Conservation (phyloP, 768 basidiomycete genomes). For the Boletus sensibilis region DNA sequence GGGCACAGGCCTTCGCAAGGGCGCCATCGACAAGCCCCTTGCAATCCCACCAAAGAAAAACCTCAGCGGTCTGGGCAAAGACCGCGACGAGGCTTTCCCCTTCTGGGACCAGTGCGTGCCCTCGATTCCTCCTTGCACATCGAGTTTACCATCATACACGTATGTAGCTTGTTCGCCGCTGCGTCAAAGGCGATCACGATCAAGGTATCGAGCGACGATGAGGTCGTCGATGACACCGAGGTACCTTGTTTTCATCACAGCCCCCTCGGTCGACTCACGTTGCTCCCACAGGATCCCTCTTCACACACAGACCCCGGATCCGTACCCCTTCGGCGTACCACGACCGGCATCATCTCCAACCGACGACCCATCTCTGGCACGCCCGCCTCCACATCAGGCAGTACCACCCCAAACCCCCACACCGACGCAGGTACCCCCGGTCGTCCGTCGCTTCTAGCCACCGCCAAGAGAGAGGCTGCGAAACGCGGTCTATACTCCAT, state of each 20-base stretch:
- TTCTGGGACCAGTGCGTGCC: conserved; percentile 95
- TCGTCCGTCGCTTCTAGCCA: conserved; percentile 52
- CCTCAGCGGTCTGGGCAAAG: conserved; percentile 84
- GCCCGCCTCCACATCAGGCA: conserved; percentile 46
- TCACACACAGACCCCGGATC: conserved; percentile 12
- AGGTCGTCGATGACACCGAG: conserved; percentile 37
- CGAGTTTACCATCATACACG: not conserved
- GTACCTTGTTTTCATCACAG: conserved; percentile 1
- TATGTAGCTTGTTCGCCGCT: conserved; percentile 66
- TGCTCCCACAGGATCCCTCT: conserved; percentile 12
- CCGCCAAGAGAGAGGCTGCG: conserved; percentile 79
- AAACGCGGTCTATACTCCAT: conserved; percentile 70
- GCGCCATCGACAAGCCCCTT: conserved; percentile 74
- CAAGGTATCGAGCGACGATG: conserved; percentile 54
- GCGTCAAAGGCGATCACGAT: conserved; percentile 83
- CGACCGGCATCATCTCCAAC: conserved; percentile 75
- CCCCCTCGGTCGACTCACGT: not conserved
- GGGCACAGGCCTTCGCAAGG: conserved; percentile 81
- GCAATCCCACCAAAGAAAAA: conserved; percentile 82
- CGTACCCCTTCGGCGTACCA: conserved; percentile 52
- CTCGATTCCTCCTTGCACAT: not conserved
- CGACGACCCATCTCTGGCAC: conserved; percentile 55
- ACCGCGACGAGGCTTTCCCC: conserved; percentile 92
- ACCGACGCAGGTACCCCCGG: conserved; percentile 1
- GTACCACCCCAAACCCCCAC: conserved; percentile 37